Conservation (phyloP, 257 asterid genomes). For the Orobanche coerulescens region DNA sequence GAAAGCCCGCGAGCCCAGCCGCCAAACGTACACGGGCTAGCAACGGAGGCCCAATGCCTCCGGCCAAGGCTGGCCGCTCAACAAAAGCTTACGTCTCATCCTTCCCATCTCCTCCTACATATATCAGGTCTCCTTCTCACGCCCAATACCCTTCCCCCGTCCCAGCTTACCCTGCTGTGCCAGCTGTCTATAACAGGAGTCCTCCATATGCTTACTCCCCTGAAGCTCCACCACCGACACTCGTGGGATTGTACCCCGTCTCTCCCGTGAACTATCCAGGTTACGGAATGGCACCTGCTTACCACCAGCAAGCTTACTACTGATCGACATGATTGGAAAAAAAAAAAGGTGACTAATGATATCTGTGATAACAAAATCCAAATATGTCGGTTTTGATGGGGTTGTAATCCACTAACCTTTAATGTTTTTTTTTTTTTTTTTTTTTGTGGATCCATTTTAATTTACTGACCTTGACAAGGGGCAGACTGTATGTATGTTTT, state of each 20-base stretch:
- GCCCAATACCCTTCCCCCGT: conserved; percentile 60
- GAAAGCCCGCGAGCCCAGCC: conserved; percentile 80
- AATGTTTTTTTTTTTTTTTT: conserved; percentile 39
- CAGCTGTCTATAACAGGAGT: conserved; percentile 59
- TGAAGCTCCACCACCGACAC: conserved; percentile 52
- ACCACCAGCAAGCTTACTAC: conserved; percentile 98
- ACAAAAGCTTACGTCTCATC: conserved; percentile 96
- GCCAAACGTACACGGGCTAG: conserved; percentile 87
- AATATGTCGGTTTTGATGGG: conserved; percentile 48
- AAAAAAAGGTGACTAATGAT: conserved; percentile 73
- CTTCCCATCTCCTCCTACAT: conserved; percentile 83
- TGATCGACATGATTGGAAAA: conserved; percentile 51
- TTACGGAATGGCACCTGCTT: conserved; percentile 75
- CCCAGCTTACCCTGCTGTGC: conserved; percentile 71
- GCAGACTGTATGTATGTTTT: conserved; percentile 81
- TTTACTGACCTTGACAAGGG: conserved; percentile 53
- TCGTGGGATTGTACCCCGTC: conserved; percentile 55
- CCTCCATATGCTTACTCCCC: conserved; percentile 83
- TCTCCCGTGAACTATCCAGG: conserved; percentile 66
- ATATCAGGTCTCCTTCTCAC: conserved; percentile 75
- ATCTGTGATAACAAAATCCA: conserved; percentile 42
- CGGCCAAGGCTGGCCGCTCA: conserved; percentile 99
- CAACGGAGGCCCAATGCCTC: conserved; percentile 97
- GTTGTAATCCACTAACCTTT: conserved; percentile 89
- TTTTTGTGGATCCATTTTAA: conserved; percentile 76